Conservation (phyloP, 2,329 filamentous ascomycete species). For the Chaetomium sp. region DNA sequence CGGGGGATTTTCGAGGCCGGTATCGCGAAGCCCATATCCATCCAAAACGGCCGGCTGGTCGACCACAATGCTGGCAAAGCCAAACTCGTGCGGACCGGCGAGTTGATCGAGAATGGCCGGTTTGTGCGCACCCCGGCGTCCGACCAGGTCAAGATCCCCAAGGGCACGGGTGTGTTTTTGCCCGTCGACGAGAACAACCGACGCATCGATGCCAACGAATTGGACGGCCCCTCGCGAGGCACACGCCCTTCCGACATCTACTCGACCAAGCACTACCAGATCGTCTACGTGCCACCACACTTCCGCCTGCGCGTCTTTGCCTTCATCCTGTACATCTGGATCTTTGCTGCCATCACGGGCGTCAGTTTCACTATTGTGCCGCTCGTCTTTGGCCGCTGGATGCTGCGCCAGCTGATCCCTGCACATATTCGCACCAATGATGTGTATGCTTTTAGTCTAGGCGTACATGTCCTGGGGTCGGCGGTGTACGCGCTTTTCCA, state of each 20-base stretch:
- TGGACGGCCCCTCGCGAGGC: constrained; percentile 47
- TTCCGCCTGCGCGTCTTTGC: constrained; percentile 74
- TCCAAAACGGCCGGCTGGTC: constrained; percentile 30
- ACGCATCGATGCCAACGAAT: constrained; percentile 47
- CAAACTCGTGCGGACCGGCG: constrained; percentile 40
- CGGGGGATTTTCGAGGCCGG: constrained; percentile 45
- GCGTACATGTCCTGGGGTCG: constrained; percentile 72
- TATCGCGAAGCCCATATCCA: constrained; percentile 35
- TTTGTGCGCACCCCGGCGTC: constrained; percentile 92
- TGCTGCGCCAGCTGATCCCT: constrained; percentile 70
- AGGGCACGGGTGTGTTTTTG: constrained; percentile 73
- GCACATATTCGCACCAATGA: constrained; percentile 75
- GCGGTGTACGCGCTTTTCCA: constrained; percentile 56
- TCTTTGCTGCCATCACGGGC: constrained; percentile 84
- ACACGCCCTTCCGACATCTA: constrained; percentile 37
- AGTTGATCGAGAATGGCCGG: constrained; percentile 63
- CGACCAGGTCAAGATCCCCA: constrained; percentile 90
- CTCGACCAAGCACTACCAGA: constrained; percentile 55
- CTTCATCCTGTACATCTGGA: constrained; percentile 87
- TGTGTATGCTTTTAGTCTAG: constrained; percentile 91
- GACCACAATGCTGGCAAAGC: constrained; percentile 36
- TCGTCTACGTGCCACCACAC: constrained; percentile 76
- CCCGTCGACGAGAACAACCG: constrained; percentile 63
- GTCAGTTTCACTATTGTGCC: constrained; percentile 81
- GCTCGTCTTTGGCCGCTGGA: constrained; percentile 71